Evolutionary conservation across 306 rosid species (phyloP).

Genomic region (Urtica urens): DNA sequence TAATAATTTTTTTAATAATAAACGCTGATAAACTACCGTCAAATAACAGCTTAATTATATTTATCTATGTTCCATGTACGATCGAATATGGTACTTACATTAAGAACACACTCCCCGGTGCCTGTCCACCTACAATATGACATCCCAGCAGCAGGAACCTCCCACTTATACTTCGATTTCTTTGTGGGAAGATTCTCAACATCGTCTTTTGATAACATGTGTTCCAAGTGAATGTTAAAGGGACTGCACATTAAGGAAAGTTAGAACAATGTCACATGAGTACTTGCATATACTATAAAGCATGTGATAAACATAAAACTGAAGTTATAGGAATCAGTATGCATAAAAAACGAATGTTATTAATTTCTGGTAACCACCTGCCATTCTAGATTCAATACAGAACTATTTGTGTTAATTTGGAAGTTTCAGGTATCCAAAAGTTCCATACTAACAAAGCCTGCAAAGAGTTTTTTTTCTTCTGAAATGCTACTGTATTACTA

Average conservation of each 20-base stretch:
- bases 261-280: neutral
- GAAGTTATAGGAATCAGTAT: neutral
- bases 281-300: neutral
- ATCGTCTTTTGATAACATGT: constrained; percentile 54
- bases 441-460: too few species aligned
- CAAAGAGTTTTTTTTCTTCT: too few species aligned
- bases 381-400: too few species aligned
- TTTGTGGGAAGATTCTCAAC: constrained; percentile 30
- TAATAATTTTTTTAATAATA: too few species aligned
- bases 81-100: constrained; percentile 34
- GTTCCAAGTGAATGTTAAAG: constrained; percentile 52
- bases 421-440: too few species aligned
- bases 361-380: neutral
- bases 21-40: too few species aligned
- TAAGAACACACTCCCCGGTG: constrained; percentile 53
- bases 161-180: constrained; percentile 58
- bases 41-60: too few species aligned
- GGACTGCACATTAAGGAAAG: constrained; percentile 31
- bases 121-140: constrained; percentile 78
- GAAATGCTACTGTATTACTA: too few species aligned
- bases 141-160: constrained; percentile 58
- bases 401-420: too few species aligned
- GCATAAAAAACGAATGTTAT: neutral
- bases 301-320: neutral
- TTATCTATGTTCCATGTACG: neutral